Conservation (phyloP, 23 red algal genomes). For the Agarophyton chilense region DNA sequence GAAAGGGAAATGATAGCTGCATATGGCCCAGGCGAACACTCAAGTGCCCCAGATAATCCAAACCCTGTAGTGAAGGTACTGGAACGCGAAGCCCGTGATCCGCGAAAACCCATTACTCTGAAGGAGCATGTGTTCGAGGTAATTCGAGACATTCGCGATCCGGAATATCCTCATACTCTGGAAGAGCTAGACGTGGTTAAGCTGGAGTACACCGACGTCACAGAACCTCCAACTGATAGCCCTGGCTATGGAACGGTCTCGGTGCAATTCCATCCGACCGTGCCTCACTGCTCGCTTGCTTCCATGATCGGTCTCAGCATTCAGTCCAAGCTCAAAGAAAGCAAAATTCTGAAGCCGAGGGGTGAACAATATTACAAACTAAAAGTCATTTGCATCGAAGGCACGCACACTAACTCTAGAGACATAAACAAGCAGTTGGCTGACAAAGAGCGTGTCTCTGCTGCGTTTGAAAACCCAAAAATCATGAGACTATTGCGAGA, state of each 20-base stretch:
- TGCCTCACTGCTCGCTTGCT: conserved; percentile 94
- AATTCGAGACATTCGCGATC: conserved; percentile 98
- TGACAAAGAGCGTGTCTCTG: conserved; percentile 94
- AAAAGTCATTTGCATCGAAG: conserved; percentile 68
- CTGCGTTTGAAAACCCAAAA: conserved; percentile 90
- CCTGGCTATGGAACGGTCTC: conserved; percentile 62
- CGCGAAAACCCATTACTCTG: not conserved
- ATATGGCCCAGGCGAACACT: not conserved
- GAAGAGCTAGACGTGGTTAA: conserved; percentile 93
- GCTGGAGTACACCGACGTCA: conserved; percentile 50
- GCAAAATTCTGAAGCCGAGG: conserved; percentile 33
- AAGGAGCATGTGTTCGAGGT: conserved; percentile 61
- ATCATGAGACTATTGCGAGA: conserved; percentile 73
- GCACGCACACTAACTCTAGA: conserved; percentile 66
- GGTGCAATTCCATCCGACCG: conserved; percentile 89
- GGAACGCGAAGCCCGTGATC: not conserved
- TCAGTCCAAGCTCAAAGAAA: conserved; percentile 53
- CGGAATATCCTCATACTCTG: conserved; percentile 95
- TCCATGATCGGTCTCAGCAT: conserved; percentile 96
- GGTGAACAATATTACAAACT: conserved; percentile 76
- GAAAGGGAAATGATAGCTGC: not conserved
- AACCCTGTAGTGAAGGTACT: conserved; percentile 51
- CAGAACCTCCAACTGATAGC: conserved; percentile 22
- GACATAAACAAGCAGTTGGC: conserved; percentile 96
- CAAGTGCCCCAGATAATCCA: conserved; percentile 31